A percentile compares a stretch with the other conserved stretches of the same genome.
Conservation (phyloP, 2,329 filamentous ascomycete species). For the Cercospora beticola region DNA sequence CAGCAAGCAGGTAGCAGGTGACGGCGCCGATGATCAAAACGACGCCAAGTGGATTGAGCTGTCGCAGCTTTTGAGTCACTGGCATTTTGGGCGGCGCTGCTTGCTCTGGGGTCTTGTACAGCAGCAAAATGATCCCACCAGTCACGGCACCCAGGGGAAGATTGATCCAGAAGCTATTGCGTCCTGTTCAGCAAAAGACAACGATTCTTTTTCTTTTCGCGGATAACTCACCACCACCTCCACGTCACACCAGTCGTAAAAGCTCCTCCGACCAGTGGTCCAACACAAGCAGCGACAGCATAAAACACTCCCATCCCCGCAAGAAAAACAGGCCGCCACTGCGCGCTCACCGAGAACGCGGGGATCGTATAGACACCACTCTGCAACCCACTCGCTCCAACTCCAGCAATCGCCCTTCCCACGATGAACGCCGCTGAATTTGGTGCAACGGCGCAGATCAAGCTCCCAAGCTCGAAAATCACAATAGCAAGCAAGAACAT, state of each 20-base stretch:
- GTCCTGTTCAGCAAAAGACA: background rate
- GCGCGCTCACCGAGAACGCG: background rate
- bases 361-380: background rate
- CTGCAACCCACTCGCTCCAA: constrained; percentile 52
- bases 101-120: background rate
- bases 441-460: constrained; percentile 52
- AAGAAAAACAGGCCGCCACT: background rate
- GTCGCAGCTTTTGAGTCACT: background rate
- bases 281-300: background rate
- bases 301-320: background rate
- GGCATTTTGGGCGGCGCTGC: background rate
- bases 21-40: background rate
- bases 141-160: constrained; percentile 8
- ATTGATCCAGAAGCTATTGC: constrained; percentile 11
- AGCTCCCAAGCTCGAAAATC: constrained; percentile 49
- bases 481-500: constrained; percentile 40
- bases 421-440: constrained; percentile 34
- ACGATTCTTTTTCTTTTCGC: too few relatives aligned
- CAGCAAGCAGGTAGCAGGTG: background rate
- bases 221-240: background rate
- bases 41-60: background rate
- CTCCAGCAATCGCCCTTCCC: constrained; percentile 53
- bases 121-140: background rate
- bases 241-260: background rate
- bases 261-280: background rate